Conservation (phyloP, 495 filamentous ascomycete species). For the Amniculicola lignicola region DNA sequence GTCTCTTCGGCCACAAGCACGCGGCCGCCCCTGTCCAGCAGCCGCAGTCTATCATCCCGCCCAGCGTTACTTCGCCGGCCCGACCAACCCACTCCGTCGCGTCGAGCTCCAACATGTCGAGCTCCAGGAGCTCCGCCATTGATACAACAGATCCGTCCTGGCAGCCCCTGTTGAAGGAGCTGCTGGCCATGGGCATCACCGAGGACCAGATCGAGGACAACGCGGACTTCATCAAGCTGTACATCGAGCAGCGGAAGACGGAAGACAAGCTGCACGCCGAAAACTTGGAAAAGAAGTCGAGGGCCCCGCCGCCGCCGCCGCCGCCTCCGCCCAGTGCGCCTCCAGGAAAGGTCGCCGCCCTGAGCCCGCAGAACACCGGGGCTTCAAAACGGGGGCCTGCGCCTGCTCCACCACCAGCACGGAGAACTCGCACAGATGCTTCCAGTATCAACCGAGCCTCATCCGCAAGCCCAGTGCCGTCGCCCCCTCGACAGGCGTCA, state of each 20-base stretch:
- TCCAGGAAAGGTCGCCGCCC: slow-evolving; percentile 34
- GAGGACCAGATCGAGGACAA: slow-evolving; percentile 90
- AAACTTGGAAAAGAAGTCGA: slow-evolving; percentile 48
- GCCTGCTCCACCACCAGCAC: slow-evolving; percentile 80
- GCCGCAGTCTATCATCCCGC: slow-evolving; percentile 53
- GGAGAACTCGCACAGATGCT: slow-evolving; percentile 52
- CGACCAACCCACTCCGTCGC: slow-evolving; percentile 32
- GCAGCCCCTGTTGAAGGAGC: slow-evolving; percentile 78
- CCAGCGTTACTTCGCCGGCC: slow-evolving; percentile 36
- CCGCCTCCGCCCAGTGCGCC: slow-evolving; percentile 56
- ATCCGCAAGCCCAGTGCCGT: slow-evolving; percentile 30
- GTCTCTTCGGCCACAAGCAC: slow-evolving; percentile 65
- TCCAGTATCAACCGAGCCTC: slow-evolving; percentile 18
- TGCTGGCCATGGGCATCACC: slow-evolving; percentile 82
- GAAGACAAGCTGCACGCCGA: slow-evolving; percentile 44
- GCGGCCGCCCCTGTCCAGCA: slow-evolving; percentile 58
- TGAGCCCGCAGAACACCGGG: slow-evolving; percentile 66
- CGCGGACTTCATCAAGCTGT: slow-evolving; percentile 90
- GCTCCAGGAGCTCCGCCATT: slow-evolving; percentile 57
- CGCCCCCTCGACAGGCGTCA: slow-evolving; percentile 34
- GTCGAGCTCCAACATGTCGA: slow-evolving; percentile 32
- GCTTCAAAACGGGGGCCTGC: slow-evolving; percentile 65
- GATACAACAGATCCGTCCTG: slow-evolving; percentile 81
- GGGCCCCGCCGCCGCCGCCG: slow-evolving; percentile 61
- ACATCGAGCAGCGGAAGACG: slow-evolving; percentile 76